Percentiles rank a stretch among this genome's conserved stretches.
These are phyloP conservation scores for Striga asiatica DNA, from an alignment of 257 asterid species.

Conservation along the genomic window DNA sequence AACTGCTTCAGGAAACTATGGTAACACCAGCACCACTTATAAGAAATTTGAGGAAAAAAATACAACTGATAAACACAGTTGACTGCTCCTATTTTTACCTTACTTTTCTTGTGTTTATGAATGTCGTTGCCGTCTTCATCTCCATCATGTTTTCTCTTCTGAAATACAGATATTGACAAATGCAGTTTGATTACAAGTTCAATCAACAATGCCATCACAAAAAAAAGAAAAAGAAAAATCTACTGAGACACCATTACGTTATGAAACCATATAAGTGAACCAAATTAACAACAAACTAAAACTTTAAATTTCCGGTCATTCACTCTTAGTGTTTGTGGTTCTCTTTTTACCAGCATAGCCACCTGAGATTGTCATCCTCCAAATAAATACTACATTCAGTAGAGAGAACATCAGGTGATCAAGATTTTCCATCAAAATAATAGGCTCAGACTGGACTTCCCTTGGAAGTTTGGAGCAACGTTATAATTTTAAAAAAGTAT, in stretches of 20 bases:
- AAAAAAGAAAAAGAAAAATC: too few species aligned
- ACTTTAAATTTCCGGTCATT: background rate
- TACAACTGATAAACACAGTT: conserved; percentile 4
- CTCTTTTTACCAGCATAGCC: background rate
- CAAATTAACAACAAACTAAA: conserved; percentile 11
- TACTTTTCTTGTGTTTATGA: conserved; percentile 51
- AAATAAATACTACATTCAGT: background rate
- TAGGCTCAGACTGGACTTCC: background rate
- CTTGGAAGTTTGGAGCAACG: background rate
- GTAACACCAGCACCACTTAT: background rate
- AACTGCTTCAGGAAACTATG: conserved; percentile 3
- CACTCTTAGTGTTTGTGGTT: background rate
- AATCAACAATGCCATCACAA: conserved; percentile 7
- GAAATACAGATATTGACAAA: conserved; percentile 14
- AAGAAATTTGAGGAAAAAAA: conserved; percentile 2
- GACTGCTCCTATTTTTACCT: conserved; percentile 25
- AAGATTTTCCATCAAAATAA: background rate
- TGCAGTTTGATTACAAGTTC: conserved; percentile 1
- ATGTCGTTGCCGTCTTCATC: conserved; percentile 39
- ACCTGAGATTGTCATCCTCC: conserved; percentile 3
- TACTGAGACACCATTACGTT: background rate
- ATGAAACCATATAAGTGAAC: conserved; percentile 3
- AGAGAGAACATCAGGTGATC: background rate
- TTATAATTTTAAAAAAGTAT: background rate
- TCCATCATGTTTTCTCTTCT: conserved; percentile 59